These are phyloP conservation scores for Pisolithus marmoratus DNA, from an alignment of 768 basidiomycete species.

Conservation along the genomic window DNA sequence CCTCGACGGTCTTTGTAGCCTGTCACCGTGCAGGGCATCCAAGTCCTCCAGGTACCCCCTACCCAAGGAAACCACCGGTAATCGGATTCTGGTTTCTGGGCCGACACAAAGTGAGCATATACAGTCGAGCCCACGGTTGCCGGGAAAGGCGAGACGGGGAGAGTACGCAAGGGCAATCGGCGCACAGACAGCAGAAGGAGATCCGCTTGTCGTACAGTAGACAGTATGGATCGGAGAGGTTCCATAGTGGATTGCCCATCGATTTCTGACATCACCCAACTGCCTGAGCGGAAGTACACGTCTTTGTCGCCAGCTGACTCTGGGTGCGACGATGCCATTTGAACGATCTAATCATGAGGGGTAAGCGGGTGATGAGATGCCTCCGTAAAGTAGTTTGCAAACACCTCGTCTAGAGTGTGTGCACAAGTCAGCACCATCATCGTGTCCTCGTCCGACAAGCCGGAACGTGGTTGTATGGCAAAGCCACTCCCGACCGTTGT, in stretches of 20 bases:
- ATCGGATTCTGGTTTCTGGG: conserved; percentile 30
- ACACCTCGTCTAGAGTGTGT: conserved; percentile 57
- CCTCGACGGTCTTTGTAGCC: conserved; percentile 60
- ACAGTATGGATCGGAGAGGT: conserved; percentile 41
- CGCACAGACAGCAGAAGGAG: conserved; percentile 39
- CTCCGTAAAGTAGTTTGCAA: not conserved
- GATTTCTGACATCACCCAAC: conserved; percentile 7
- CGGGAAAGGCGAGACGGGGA: conserved; percentile 64
- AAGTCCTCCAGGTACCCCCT: conserved; percentile 49
- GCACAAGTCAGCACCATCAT: conserved; percentile 19
- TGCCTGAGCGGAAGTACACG: not conserved
- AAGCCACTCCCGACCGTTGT: not conserved
- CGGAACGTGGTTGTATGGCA: not conserved
- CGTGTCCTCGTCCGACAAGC: not conserved
- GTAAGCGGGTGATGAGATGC: not conserved
- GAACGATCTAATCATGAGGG: not conserved
- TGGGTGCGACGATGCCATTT: not conserved
- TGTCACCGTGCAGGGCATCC: conserved; percentile 44
- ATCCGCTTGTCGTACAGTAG: conserved; percentile 57
- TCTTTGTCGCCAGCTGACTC: too few relatives aligned
- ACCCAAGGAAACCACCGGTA: conserved; percentile 47
- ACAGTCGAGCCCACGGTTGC: conserved; percentile 39
- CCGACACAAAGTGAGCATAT: conserved; percentile 49
- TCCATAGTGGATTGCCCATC: conserved; percentile 16
- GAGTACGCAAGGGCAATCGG: conserved; percentile 31